Percentiles rank a stretch among this genome's conserved stretches.
These are phyloP conservation scores for Myriosclerotinia duriaeana DNA, from an alignment of 2,329 filamentous ascomycete species.

Conservation along the genomic window DNA sequence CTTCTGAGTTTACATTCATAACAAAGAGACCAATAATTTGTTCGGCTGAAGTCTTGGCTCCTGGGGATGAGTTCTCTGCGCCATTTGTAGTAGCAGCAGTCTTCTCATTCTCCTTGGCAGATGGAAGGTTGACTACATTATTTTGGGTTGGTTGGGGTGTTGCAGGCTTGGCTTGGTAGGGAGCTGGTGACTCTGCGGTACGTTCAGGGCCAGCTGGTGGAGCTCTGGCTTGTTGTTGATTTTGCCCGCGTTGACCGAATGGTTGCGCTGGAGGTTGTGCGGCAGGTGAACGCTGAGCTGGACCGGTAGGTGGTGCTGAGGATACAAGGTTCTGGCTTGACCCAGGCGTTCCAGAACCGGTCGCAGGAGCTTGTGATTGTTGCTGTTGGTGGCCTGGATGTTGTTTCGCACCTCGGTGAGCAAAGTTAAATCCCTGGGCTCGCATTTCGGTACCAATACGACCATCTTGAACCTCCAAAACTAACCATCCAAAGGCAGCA, in stretches of 20 bases:
- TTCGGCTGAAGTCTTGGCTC: constrained; percentile 60
- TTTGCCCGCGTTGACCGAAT: constrained; percentile 36
- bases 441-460: constrained; percentile 98
- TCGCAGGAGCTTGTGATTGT: constrained; percentile 37
- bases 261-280: constrained; percentile 34
- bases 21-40: constrained; percentile 85
- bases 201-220: constrained; percentile 36
- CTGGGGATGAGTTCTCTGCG: constrained; percentile 55
- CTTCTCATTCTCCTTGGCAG: constrained; percentile 59
- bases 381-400: constrained; percentile 45
- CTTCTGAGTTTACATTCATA: constrained; percentile 78
- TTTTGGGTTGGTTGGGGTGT: constrained; percentile 46
- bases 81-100: constrained; percentile 45
- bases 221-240: constrained; percentile 38
- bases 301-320: constrained; percentile 37
- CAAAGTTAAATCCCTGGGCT: constrained; percentile 98
- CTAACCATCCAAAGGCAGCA: constrained; percentile 93
- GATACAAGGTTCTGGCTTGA: constrained; percentile 41
- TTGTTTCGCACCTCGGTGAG: constrained; percentile 87
- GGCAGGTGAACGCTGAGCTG: constrained; percentile 36
- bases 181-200: constrained; percentile 39
- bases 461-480: constrained; percentile 91
- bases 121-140: constrained; percentile 40
- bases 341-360: constrained; percentile 41
- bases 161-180: constrained; percentile 46